phyloP scores from a whole-genome alignment of 208 protist species.

The Endotrypanum monterogeii region DNA sequence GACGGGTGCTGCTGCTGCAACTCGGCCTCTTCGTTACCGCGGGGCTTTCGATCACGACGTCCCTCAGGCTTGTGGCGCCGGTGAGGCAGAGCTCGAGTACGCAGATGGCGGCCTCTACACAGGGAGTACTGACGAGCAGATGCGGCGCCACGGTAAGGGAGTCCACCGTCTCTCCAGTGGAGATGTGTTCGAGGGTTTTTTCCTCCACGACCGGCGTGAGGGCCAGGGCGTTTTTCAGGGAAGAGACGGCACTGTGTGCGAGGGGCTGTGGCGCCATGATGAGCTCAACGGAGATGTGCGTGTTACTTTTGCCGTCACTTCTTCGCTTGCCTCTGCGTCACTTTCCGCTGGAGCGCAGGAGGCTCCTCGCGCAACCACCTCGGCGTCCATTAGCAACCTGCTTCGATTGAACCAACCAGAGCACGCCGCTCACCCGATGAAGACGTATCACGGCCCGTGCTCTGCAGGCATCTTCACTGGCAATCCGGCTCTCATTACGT shows the following conservation, averaged over 20 bases:
- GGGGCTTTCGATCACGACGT: slow-evolving; percentile 60
- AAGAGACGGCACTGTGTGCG: slow-evolving; percentile 40
- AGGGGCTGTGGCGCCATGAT: slow-evolving; percentile 55
- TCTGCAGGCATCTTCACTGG: slow-evolving; percentile 66
- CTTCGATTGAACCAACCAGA: slow-evolving; percentile 13
- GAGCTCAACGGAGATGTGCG: slow-evolving; percentile 51
- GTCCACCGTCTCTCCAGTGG: slow-evolving; percentile 50
- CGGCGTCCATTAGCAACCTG: neutral
- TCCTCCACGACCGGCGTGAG: slow-evolving; percentile 48
- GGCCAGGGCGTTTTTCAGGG: slow-evolving; percentile 57
- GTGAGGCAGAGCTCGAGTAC: slow-evolving; percentile 56
- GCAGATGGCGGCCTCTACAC: slow-evolving; percentile 65
- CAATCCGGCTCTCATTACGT: slow-evolving; percentile 36
- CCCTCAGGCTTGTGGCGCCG: slow-evolving; percentile 19
- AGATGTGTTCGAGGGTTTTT: slow-evolving; percentile 64
- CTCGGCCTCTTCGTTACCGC: slow-evolving; percentile 41
- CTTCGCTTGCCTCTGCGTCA: neutral
- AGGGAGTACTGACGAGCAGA: slow-evolving; percentile 45
- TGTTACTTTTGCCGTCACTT: slow-evolving; percentile 11
- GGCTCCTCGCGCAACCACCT: neutral
- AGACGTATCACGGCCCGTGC: slow-evolving; percentile 65
- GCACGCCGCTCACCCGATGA: slow-evolving; percentile 17
- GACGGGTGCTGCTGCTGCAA: neutral
- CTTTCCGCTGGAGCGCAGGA: neutral
- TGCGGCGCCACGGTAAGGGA: slow-evolving; percentile 63